Percentiles rank a stretch among this genome's conserved stretches.
These are phyloP conservation scores for Hypomyces rosellus DNA, from an alignment of 2,329 filamentous ascomycete species.

Conservation along the genomic window DNA sequence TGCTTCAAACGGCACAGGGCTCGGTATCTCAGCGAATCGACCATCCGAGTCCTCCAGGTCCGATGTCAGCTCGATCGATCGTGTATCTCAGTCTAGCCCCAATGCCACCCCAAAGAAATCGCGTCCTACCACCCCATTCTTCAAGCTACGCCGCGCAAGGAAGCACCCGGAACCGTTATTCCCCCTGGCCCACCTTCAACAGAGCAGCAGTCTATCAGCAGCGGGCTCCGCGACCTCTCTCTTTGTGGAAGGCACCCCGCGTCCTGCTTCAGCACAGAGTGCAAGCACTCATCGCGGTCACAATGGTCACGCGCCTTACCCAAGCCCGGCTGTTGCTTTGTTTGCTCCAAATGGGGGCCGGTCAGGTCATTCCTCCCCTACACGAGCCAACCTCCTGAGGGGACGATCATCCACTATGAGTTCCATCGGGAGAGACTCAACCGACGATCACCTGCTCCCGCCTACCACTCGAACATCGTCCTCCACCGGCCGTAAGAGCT, in stretches of 20 bases:
- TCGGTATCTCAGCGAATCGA: slow-evolving; percentile 44
- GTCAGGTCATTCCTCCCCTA: slow-evolving; percentile 62
- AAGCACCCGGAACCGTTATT: slow-evolving; percentile 74
- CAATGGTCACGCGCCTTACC: slow-evolving; percentile 17
- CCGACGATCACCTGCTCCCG: slow-evolving; percentile 62
- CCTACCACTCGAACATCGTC: slow-evolving; percentile 70
- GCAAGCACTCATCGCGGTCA: slow-evolving; percentile 16
- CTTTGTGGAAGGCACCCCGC: slow-evolving; percentile 25
- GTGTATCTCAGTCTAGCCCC: slow-evolving; percentile 54
- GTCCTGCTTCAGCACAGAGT: slow-evolving; percentile 31
- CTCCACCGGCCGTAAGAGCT: slow-evolving; percentile 87
- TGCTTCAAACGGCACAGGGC: slow-evolving; percentile 31
- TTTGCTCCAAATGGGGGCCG: slow-evolving; percentile 34
- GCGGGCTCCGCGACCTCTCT: slow-evolving; percentile 38
- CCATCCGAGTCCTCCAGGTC: slow-evolving; percentile 76
- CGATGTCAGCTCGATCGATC: slow-evolving; percentile 71
- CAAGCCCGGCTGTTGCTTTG: slow-evolving; percentile 23
- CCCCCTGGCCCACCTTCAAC: slow-evolving; percentile 77
- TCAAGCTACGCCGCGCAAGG: slow-evolving; percentile 71
- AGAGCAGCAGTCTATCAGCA: slow-evolving; percentile 46
- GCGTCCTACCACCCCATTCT: slow-evolving; percentile 65
- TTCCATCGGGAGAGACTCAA: slow-evolving; percentile 67
- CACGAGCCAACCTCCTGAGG: slow-evolving; percentile 55
- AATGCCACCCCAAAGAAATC: slow-evolving; percentile 53
- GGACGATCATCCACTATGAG: slow-evolving; percentile 86